These are phyloP conservation scores for Pichia scutulata DNA, from an alignment of 805 yeast species.

Conservation along the genomic window DNA sequence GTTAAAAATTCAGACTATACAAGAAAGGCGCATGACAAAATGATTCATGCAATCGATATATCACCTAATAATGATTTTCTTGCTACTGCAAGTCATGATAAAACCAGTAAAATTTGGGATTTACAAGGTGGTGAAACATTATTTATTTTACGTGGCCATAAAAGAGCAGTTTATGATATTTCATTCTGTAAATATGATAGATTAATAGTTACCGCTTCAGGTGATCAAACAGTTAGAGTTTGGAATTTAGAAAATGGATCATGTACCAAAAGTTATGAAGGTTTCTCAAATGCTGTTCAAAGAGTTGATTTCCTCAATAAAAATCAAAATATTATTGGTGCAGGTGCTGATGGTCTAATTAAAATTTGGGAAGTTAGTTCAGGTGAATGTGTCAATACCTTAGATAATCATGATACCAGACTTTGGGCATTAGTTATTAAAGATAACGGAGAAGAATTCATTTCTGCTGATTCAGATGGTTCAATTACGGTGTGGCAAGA, in stretches of 20 bases:
- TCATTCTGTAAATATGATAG: slow-evolving; percentile 76
- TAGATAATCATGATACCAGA: slow-evolving; percentile 87
- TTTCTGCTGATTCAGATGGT: slow-evolving; percentile 94
- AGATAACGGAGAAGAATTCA: slow-evolving; percentile 59
- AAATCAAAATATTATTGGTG: slow-evolving; percentile 60
- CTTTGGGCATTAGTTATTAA: slow-evolving; percentile 81
- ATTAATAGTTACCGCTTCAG: slow-evolving; percentile 73
- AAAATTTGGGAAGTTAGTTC: slow-evolving; percentile 78
- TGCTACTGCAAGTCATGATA: slow-evolving; percentile 93
- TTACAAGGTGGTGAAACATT: slow-evolving; percentile 76
- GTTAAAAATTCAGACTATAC: slow-evolving; percentile 74
- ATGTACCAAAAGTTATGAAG: slow-evolving; percentile 80
- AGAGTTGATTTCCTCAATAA: slow-evolving; percentile 63
- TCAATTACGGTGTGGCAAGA: slow-evolving; percentile 85
- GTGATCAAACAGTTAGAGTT: slow-evolving; percentile 77
- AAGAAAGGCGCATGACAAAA: slow-evolving; percentile 94
- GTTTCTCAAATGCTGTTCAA: slow-evolving; percentile 89
- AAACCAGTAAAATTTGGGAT: slow-evolving; percentile 87
- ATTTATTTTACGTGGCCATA: slow-evolving; percentile 83
- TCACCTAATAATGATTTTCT: slow-evolving; percentile 85
- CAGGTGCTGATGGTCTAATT: slow-evolving; percentile 93
- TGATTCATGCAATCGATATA: slow-evolving; percentile 81
- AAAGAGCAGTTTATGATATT: slow-evolving; percentile 91
- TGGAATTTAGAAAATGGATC: slow-evolving; percentile 81
- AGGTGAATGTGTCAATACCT: slow-evolving; percentile 75